Evolutionary conservation across 352 stramenopile genomes (phyloP).

Genomic region (Phytopythium montanum): DNA sequence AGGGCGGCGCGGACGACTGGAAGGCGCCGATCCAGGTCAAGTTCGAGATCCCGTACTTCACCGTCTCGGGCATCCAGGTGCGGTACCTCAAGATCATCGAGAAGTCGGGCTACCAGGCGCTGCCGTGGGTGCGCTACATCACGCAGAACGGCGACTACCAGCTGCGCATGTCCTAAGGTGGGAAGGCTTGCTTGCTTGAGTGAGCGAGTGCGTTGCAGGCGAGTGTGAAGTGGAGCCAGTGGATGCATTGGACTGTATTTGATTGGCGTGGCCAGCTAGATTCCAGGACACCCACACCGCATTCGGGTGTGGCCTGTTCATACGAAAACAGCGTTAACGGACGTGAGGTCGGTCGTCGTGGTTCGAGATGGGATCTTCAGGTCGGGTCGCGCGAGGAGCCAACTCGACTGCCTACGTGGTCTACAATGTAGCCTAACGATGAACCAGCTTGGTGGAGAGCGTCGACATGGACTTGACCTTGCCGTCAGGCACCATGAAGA

Average conservation of each 20-base stretch:
- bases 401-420: not conserved
- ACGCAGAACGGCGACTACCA: slow-evolving; percentile 99
- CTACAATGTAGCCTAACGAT: slow-evolving; percentile 39
- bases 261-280: not conserved
- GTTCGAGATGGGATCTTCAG: too few species aligned
- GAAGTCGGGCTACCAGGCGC: slow-evolving; percentile 98
- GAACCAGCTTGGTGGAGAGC: slow-evolving; percentile 82
- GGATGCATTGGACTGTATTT: not conserved
- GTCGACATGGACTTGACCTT: slow-evolving; percentile 91
- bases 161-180: slow-evolving; percentile 94
- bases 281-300: not conserved
- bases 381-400: too few species aligned
- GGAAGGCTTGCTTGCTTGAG: too few species aligned
- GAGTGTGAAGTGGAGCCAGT: not conserved
- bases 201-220: not conserved
- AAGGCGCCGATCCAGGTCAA: slow-evolving; percentile 93
- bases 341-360: too few species aligned
- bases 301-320: not conserved
- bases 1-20: slow-evolving; percentile 82
- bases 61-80: slow-evolving; percentile 97
- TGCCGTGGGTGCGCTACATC: slow-evolving; percentile 99
- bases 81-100: slow-evolving; percentile 99
- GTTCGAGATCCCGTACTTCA: slow-evolving; percentile 97
- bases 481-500: slow-evolving; percentile 99
- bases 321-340: not conserved